Conservation (phyloP, 176 grass and related monocot species). For the Ensete glaucum region DNA sequence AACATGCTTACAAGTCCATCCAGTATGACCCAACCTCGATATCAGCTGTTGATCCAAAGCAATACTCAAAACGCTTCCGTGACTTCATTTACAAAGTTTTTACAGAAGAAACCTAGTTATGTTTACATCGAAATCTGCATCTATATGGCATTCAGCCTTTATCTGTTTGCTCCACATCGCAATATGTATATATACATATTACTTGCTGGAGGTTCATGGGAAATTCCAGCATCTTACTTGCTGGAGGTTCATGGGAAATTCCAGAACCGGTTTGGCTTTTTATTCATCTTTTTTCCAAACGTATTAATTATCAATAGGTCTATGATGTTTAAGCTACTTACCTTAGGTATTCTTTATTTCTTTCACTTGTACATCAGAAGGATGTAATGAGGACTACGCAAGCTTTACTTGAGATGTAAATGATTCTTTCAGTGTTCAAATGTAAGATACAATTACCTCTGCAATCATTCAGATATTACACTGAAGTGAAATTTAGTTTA, state of each 20-base stretch:
- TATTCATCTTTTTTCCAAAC: background rate
- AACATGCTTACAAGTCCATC: conserved; percentile 82
- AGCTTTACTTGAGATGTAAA: background rate
- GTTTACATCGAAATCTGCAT: background rate
- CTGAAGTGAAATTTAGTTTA: background rate
- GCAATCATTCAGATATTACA: background rate
- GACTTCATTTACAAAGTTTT: conserved; percentile 75
- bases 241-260: background rate
- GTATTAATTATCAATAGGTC: background rate
- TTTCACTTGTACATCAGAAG: background rate
- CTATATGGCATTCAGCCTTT: background rate
- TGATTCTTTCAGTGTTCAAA: background rate
- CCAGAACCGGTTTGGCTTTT: background rate
- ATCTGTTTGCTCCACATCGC: no score
- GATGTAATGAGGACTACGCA: background rate
- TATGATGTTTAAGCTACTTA: background rate
- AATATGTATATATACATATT: background rate
- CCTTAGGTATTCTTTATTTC: background rate
- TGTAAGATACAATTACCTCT: background rate
- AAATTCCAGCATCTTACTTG: background rate
- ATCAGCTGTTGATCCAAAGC: conserved; percentile 57
- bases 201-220: background rate
- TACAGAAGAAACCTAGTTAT: conserved; percentile 36
- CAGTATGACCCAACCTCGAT: conserved; percentile 72
- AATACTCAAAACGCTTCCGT: conserved; percentile 76